phyloP scores from a whole-genome alignment of 768 basidiomycete species.

The Trametes cingulata region DNA sequence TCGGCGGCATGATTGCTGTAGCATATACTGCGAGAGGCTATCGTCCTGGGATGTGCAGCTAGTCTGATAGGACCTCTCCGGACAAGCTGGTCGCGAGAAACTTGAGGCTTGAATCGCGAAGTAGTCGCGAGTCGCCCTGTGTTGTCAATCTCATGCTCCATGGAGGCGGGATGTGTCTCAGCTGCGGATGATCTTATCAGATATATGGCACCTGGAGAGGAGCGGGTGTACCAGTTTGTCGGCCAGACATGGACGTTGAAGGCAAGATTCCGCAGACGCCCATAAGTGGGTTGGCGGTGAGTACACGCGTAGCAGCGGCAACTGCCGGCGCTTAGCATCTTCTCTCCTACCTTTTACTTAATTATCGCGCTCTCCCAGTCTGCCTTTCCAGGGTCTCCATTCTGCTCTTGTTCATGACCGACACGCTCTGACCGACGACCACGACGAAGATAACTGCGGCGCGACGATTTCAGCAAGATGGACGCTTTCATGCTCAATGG shows the following conservation, averaged over 20 bases:
- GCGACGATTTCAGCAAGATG: neutral
- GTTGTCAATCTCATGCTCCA: no score
- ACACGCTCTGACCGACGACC: neutral
- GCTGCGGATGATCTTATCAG: neutral
- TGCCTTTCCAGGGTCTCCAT: neutral
- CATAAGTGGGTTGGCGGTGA: neutral
- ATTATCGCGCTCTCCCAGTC: neutral
- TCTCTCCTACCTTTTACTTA: slow-evolving; percentile 1
- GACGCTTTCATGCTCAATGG: slow-evolving; percentile 2
- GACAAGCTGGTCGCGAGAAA: no score
- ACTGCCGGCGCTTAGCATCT: neutral
- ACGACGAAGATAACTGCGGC: neutral
- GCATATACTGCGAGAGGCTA: no score
- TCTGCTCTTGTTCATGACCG: neutral
- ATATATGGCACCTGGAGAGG: neutral
- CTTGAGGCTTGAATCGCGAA: no score
- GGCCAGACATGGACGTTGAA: neutral
- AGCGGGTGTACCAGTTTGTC: neutral
- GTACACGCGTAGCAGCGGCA: slow-evolving; percentile 1
- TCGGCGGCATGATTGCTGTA: no score
- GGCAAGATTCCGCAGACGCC: neutral
- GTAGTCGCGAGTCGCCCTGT: no score
- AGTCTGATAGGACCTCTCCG: no score
- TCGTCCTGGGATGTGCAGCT: no score
- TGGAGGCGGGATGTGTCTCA: neutral